These are phyloP conservation scores for Xylariaceae sp. DNA, from an alignment of 2,329 filamentous ascomycete genomes.

Conservation along the genomic window DNA sequence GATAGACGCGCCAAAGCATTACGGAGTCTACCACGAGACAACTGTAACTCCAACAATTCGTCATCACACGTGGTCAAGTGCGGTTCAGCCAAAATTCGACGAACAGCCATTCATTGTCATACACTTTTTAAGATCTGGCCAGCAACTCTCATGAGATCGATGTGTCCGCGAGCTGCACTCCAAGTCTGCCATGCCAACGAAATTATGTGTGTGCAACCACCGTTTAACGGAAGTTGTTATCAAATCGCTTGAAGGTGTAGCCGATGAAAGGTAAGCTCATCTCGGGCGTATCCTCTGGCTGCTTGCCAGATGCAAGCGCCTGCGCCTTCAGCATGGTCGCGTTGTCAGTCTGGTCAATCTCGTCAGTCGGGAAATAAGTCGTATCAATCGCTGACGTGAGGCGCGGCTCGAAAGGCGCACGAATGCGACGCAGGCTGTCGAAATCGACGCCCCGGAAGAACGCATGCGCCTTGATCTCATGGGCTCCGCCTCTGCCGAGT, in stretches of 20 bases:
- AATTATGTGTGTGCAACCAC: slow-evolving; percentile 3
- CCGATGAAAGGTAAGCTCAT: slow-evolving; percentile 95
- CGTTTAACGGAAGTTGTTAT: slow-evolving; percentile 59
- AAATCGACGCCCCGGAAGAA: slow-evolving; percentile 98
- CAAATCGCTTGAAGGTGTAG: slow-evolving; percentile 97
- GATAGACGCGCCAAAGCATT: neutral
- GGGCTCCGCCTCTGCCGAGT: slow-evolving; percentile 77
- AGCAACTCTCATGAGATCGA: slow-evolving; percentile 4
- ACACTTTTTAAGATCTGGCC: slow-evolving; percentile 1
- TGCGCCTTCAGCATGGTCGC: slow-evolving; percentile 81
- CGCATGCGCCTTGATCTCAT: slow-evolving; percentile 86
- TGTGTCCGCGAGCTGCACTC: neutral
- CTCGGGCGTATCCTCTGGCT: slow-evolving; percentile 75
- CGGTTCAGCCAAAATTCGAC: slow-evolving; percentile 4
- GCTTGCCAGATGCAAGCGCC: slow-evolving; percentile 62
- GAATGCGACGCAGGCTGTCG: slow-evolving; percentile 84
- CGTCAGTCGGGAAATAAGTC: slow-evolving; percentile 97
- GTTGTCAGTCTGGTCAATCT: slow-evolving; percentile 95
- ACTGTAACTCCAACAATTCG: slow-evolving; percentile 7
- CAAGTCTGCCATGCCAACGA: neutral
- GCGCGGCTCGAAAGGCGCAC: slow-evolving; percentile 92
- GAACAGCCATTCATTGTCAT: neutral
- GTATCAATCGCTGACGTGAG: slow-evolving; percentile 91
- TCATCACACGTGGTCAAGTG: slow-evolving; percentile 7
- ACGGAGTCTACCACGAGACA: neutral